phyloP scores from a whole-genome alignment of 306 rosid genomes.

The Albizia julibrissin region DNA sequence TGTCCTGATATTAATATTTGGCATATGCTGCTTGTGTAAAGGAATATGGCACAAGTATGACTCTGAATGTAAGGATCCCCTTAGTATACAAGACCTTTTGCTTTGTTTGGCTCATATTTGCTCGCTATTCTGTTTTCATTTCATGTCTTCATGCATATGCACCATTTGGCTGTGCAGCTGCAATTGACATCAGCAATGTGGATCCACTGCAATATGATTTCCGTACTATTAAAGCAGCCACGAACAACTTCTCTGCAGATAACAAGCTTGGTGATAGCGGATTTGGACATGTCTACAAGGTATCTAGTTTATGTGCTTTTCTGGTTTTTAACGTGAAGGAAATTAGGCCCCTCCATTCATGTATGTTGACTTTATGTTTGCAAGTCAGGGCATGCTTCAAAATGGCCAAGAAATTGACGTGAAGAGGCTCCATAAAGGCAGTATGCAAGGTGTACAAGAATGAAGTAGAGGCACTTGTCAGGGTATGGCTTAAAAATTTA shows the following conservation, averaged over 20 bases:
- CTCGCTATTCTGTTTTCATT: not conserved
- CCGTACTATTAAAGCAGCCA: conserved; percentile 41
- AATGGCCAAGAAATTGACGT: too few relatives aligned
- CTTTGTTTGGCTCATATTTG: not conserved
- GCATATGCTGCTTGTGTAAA: conserved; percentile 22
- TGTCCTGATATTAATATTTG: conserved; percentile 23
- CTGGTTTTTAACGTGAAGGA: not conserved
- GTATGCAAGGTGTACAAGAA: too few relatives aligned
- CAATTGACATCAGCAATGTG: not conserved
- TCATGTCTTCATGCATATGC: not conserved
- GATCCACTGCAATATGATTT: conserved; percentile 53
- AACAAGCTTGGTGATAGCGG: conserved; percentile 58
- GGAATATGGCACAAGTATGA: conserved; percentile 21
- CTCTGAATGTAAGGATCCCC: conserved; percentile 23
- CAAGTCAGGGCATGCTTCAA: too few relatives aligned
- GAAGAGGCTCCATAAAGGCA: too few relatives aligned
- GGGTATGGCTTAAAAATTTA: too few relatives aligned
- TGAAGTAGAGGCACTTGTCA: too few relatives aligned
- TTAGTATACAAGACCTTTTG: not conserved
- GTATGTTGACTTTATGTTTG: too few relatives aligned
- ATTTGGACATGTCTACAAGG: conserved; percentile 60
- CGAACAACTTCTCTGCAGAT: conserved; percentile 45
- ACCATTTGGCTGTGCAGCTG: conserved; percentile 22
- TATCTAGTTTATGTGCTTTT: not conserved
- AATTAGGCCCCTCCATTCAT: too few relatives aligned